Conservation (phyloP, 2,329 filamentous ascomycete genomes). For the Ceratocystis lukuohia region DNA sequence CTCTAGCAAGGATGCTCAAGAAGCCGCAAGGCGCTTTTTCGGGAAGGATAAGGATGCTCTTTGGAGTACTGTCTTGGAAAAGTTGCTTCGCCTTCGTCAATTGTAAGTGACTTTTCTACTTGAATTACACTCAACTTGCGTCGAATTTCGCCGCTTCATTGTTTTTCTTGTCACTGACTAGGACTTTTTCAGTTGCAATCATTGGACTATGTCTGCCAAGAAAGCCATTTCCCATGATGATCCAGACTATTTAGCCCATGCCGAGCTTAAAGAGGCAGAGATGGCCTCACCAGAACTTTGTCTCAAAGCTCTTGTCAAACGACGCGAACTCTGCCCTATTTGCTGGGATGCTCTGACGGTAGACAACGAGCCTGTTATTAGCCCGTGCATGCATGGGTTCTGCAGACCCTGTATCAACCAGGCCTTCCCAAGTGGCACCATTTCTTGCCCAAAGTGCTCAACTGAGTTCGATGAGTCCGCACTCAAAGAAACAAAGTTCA, state of each 20-base stretch:
- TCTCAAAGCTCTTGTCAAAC: slow-evolving; percentile 24
- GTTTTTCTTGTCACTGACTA: slow-evolving; percentile 22
- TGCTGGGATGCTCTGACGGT: slow-evolving; percentile 54
- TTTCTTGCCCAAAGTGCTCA: slow-evolving; percentile 77
- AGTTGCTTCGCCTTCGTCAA: slow-evolving; percentile 70
- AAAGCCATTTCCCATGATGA: slow-evolving; percentile 42
- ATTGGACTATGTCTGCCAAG: slow-evolving; percentile 66
- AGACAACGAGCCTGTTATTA: slow-evolving; percentile 62
- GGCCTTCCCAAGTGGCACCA: slow-evolving; percentile 52
- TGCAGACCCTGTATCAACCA: slow-evolving; percentile 53
- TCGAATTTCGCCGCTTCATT: neutral
- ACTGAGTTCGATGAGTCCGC: slow-evolving; percentile 47
- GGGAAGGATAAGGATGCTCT: slow-evolving; percentile 30
- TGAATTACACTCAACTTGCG: neutral
- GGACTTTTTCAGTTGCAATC: slow-evolving; percentile 48
- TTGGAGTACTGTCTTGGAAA: slow-evolving; percentile 50
- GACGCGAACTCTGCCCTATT: slow-evolving; percentile 68
- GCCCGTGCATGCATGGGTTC: slow-evolving; percentile 70
- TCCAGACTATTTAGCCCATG: neutral
- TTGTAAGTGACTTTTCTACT: slow-evolving; percentile 32
- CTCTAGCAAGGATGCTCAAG: slow-evolving; percentile 52
- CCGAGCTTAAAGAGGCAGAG: neutral
- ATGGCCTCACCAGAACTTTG: neutral
- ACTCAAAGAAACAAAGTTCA: slow-evolving; percentile 26
- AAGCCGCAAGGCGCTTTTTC: slow-evolving; percentile 30